Conservation (phyloP, 225 moss, liverwort and hornwort genomes). For the Bryoerythrophyllum caledonicum region DNA sequence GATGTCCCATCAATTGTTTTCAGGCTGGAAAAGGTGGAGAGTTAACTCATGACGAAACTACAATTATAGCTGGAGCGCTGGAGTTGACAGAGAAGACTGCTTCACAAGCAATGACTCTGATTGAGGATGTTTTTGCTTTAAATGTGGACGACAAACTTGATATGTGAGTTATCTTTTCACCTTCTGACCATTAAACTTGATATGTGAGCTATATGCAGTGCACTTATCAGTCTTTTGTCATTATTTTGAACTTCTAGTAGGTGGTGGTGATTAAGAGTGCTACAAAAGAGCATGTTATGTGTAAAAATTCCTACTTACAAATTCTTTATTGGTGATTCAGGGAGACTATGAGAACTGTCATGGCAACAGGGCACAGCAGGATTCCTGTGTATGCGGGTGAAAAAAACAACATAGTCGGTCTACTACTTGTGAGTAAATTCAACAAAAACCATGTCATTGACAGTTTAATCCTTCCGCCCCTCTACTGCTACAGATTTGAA, state of each 20-base stretch:
- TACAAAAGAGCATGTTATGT: not conserved
- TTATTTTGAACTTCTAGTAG: not conserved
- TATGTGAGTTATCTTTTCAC: slow-evolving; percentile 49
- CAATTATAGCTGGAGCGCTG: slow-evolving; percentile 93
- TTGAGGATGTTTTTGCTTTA: slow-evolving; percentile 77
- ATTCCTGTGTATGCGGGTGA: slow-evolving; percentile 84
- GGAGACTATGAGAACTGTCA: slow-evolving; percentile 85
- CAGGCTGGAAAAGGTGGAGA: slow-evolving; percentile 99
- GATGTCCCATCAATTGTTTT: slow-evolving; percentile 6
- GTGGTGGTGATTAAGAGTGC: not conserved
- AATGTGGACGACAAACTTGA: slow-evolving; percentile 84
- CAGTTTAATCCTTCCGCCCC: not conserved
- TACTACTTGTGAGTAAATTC: slow-evolving; percentile 70
- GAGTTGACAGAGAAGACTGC: slow-evolving; percentile 88
- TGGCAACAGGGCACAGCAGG: slow-evolving; percentile 89
- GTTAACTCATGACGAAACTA: slow-evolving; percentile 91
- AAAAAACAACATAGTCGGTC: slow-evolving; percentile 74
- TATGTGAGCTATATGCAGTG: no score
- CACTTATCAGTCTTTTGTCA: not conserved
- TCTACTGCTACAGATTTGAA: not conserved
- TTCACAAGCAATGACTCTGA: slow-evolving; percentile 82
- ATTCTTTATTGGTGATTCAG: slow-evolving; percentile 37
- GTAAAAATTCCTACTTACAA: not conserved
- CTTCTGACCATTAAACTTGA: not conserved
- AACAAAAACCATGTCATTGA: slow-evolving; percentile 22